Base-by-base conservation (phyloP, 192 early-diverging fungal species). In the Entophlyctis luteolus region DNA sequence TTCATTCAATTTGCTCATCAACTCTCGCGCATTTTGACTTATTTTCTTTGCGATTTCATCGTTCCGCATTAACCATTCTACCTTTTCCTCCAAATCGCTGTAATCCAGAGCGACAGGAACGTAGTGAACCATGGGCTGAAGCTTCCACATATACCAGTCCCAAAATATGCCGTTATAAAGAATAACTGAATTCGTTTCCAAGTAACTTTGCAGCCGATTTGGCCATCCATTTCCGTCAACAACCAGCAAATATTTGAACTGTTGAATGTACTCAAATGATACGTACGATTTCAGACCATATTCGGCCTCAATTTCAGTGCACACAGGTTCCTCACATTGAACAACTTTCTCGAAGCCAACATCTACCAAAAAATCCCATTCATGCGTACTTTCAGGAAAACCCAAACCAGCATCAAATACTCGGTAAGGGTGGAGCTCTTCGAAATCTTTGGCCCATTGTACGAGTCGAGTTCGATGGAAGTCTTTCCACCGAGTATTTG, bases 81-180 rank as follows among this genome's bases (percentile, higher is more conserved):
- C 18, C 14, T 58, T 55, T 45, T 65, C 63, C 20, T 53, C 62
- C 32, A 70, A 48, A 52, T 70, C 68, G 1, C 57, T 65, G 29
- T 45, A 67, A 36, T 70, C 68, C 2, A 49, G 25, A 5, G 31
- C 36, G 18, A 70, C 2, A 18, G 68, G 68, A 6, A 70, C 48
- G 58, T 70, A 70, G 35, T 70, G 68, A 3, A 68, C 48, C 37
- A 22, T 49, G 0, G 68, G 68, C 1, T 48, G 28, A 12, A 70
- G 22, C 60, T 52, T 45, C 45, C 58, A 38, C 4, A 57, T 62
- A 35, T 29, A 46, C 32, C 46, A 70, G n/a, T 68, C 68, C 10
- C 18, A 16, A 42, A 68, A 62, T 12, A 62, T 62, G 45, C 42
- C 47, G 25, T 48, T 62, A 27, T 53, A 48, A 20, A 62, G 47